These are phyloP conservation scores for Naematelia aurantialba DNA, from an alignment of 768 basidiomycete species.

Conservation along the genomic window DNA sequence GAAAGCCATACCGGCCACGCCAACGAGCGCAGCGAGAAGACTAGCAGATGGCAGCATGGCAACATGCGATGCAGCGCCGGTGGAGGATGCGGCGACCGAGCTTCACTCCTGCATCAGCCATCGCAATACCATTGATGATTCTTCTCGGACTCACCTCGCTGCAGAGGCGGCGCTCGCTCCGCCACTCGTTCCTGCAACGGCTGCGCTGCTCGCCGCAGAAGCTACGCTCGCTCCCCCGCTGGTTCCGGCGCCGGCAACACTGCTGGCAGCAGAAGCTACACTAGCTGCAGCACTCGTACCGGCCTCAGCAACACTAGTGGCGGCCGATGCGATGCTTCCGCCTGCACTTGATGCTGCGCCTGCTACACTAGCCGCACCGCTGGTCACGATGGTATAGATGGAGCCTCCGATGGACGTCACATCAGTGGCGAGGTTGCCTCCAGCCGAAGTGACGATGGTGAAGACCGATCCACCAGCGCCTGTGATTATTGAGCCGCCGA, in stretches of 20 bases:
- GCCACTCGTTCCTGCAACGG: not conserved
- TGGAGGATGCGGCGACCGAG: slow-evolving; percentile 4
- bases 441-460: slow-evolving; percentile 12
- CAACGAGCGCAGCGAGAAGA: slow-evolving; percentile 14
- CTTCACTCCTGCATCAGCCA: not conserved
- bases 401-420: slow-evolving; percentile 15
- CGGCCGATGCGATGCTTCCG: slow-evolving; percentile 11
- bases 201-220: slow-evolving; percentile 4
- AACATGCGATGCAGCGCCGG: slow-evolving; percentile 14
- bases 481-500: slow-evolving; percentile 5
- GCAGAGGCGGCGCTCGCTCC: not conserved
- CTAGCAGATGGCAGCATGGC: slow-evolving; percentile 3
- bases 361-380: not conserved
- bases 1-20: slow-evolving; percentile 16
- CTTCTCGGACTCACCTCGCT: not conserved
- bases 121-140: not conserved
- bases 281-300: slow-evolving; percentile 1
- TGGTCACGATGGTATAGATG: slow-evolving; percentile 2
- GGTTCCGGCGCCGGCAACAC: slow-evolving; percentile 4
- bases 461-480: slow-evolving; percentile 7
- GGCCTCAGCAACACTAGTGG: slow-evolving; percentile 12
- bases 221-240: not conserved
- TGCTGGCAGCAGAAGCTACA: slow-evolving; percentile 11
- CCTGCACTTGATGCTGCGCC: not conserved
- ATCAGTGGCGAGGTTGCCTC: slow-evolving; percentile 11